Conservation (phyloP, 2,329 filamentous ascomycete genomes). For the Chrysoporthe cubensis region DNA sequence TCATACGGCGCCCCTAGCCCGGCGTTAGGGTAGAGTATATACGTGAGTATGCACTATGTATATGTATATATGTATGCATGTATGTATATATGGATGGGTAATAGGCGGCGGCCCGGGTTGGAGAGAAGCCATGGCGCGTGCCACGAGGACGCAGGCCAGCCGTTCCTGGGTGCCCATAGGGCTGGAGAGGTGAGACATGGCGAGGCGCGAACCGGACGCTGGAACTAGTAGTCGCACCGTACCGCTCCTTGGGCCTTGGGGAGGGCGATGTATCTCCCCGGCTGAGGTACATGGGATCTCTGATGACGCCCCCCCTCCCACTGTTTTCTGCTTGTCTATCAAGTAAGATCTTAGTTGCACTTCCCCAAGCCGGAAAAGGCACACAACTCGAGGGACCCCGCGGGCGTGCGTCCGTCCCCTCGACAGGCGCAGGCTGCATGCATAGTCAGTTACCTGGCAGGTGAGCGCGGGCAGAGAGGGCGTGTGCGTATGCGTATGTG, state of each 20-base stretch:
- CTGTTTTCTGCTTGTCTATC: neutral
- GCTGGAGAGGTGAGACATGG: constrained; percentile 16
- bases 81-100: too few species aligned
- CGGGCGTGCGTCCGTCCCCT: too few species aligned
- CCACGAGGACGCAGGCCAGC: neutral
- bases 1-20: neutral
- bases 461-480: too few species aligned
- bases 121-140: neutral
- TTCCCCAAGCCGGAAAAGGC: neutral
- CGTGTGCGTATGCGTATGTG: too few species aligned
- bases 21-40: neutral
- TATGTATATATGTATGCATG: too few species aligned
- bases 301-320: neutral
- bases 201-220: neutral
- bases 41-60: too few species aligned
- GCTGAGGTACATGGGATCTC: constrained; percentile 15
- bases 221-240: neutral
- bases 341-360: constrained; percentile 1
- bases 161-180: constrained; percentile 15
- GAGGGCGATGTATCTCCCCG: neutral
- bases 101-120: neutral
- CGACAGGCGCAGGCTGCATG: too few species aligned
- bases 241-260: neutral
- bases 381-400: too few species aligned
- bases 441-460: too few species aligned